Conservation (phyloP, 2,329 filamentous ascomycete genomes). For the Pyrenochaeta sp. region DNA sequence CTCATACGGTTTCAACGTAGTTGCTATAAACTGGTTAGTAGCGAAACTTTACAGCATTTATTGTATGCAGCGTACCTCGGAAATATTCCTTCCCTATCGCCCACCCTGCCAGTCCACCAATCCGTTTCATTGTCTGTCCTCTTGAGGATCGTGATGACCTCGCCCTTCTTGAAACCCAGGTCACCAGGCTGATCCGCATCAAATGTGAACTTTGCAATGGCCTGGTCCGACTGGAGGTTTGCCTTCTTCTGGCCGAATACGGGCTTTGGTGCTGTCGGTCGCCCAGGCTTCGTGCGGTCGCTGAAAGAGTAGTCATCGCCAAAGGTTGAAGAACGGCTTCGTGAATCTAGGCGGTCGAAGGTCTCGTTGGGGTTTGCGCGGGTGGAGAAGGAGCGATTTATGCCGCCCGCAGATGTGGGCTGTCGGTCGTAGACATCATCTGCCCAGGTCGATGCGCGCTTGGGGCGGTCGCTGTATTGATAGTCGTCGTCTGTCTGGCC, state of each 20-base stretch:
- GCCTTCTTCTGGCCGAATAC: conserved; percentile 69
- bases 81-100: conserved; percentile 87
- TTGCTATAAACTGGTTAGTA: conserved; percentile 37
- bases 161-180: conserved; percentile 95
- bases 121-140: conserved; percentile 93
- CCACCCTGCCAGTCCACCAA: conserved; percentile 97
- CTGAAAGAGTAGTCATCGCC: conserved; percentile 63
- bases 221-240: conserved; percentile 73
- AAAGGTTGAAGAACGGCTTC: conserved; percentile 52
- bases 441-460: conserved; percentile 75
- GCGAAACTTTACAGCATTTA: not conserved
- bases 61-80: conserved; percentile 67
- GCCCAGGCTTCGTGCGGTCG: conserved; percentile 70
- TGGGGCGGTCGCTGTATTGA: conserved; percentile 65
- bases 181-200: conserved; percentile 94
- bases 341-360: conserved; percentile 55
- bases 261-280: conserved; percentile 89
- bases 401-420: conserved; percentile 43
- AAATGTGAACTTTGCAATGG: conserved; percentile 90
- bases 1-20: conserved; percentile 51
- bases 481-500: conserved; percentile 53
- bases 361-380: conserved; percentile 60
- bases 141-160: conserved; percentile 93
- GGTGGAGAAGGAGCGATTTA: conserved; percentile 60
- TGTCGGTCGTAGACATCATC: conserved; percentile 76